Conservation (phyloP, 768 basidiomycete genomes). For the Nidula microcarpa region DNA sequence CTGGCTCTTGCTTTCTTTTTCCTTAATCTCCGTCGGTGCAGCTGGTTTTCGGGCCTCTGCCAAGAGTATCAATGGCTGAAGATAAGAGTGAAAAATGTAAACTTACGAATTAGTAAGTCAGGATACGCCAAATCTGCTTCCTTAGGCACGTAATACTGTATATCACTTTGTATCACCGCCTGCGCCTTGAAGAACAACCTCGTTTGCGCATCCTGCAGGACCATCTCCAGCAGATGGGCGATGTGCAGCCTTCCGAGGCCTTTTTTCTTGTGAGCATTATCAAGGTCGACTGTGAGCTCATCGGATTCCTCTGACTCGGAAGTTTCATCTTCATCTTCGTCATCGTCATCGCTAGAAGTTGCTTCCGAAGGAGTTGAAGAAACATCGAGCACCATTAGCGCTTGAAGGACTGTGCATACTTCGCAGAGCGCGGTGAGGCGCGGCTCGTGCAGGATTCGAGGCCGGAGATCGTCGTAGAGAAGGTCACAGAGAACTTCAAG, state of each 20-base stretch:
- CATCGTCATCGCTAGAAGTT: conserved; percentile 24
- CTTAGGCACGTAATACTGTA: conserved; percentile 77
- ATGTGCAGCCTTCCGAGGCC: conserved; percentile 70
- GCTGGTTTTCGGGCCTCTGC: not conserved
- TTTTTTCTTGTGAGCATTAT: conserved; percentile 17
- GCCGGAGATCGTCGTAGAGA: conserved; percentile 93
- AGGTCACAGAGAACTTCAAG: conserved; percentile 91
- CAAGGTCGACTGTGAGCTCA: conserved; percentile 37
- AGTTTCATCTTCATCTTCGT: conserved; percentile 11
- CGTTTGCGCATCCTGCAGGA: conserved; percentile 95
- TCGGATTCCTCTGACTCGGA: conserved; percentile 15
- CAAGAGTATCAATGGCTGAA: not conserved
- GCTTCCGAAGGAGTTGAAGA: conserved; percentile 24
- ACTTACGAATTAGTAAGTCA: conserved; percentile 69
- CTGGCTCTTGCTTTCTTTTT: conserved; percentile 68
- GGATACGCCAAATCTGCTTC: conserved; percentile 85
- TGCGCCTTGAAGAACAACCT: conserved; percentile 95
- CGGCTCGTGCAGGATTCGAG: conserved; percentile 91
- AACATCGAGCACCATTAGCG: conserved; percentile 91
- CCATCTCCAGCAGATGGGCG: conserved; percentile 79
- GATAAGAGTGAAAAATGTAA: conserved; percentile 1
- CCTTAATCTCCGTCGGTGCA: conserved; percentile 36
- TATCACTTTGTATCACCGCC: conserved; percentile 84
- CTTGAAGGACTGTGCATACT: conserved; percentile 94
- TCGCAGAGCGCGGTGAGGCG: conserved; percentile 86